Conservation (phyloP, 1,139 yeast species). For the Yamadazyma kanchanaburiensis region DNA sequence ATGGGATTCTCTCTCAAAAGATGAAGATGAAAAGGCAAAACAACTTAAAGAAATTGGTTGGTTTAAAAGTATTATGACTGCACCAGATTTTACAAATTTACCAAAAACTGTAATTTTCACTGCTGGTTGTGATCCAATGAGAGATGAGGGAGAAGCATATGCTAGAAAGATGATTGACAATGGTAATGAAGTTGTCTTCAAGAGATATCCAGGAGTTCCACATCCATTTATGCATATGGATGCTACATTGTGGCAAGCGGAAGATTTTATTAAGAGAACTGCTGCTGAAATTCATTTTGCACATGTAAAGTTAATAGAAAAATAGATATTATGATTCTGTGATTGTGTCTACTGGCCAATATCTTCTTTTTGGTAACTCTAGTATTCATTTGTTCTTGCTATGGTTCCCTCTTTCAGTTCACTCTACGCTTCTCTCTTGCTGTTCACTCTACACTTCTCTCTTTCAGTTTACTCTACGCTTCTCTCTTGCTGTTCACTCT, state of each 20-base stretch:
- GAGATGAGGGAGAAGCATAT: conserved; percentile 43
- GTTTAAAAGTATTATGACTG: conserved; percentile 36
- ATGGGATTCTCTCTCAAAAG: conserved; percentile 21
- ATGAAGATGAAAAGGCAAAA: conserved; percentile 37
- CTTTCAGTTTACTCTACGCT: too few species aligned
- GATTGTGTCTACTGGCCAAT: too few species aligned
- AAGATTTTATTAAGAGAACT: conserved; percentile 16
- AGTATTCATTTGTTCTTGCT: too few species aligned
- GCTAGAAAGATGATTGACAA: conserved; percentile 32
- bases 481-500: too few species aligned
- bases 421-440: too few species aligned
- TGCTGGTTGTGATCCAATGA: conserved; percentile 45
- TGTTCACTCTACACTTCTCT: too few species aligned
- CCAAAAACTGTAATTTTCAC: conserved; percentile 45
- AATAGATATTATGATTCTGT: too few species aligned
- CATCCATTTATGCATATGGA: conserved; percentile 51
- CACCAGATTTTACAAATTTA: conserved; percentile 38
- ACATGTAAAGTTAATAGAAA: too few species aligned
- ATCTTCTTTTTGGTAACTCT: too few species aligned
- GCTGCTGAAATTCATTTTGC: conserved; percentile 16
- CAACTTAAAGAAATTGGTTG: conserved; percentile 37
- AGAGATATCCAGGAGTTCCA: conserved; percentile 42
- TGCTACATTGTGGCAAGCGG: conserved; percentile 32
- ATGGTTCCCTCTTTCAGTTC: too few species aligned
- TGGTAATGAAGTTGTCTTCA: conserved; percentile 34